These are phyloP conservation scores for Triadica sebifera DNA, from an alignment of 345 rosid genomes.

Conservation along the genomic window DNA sequence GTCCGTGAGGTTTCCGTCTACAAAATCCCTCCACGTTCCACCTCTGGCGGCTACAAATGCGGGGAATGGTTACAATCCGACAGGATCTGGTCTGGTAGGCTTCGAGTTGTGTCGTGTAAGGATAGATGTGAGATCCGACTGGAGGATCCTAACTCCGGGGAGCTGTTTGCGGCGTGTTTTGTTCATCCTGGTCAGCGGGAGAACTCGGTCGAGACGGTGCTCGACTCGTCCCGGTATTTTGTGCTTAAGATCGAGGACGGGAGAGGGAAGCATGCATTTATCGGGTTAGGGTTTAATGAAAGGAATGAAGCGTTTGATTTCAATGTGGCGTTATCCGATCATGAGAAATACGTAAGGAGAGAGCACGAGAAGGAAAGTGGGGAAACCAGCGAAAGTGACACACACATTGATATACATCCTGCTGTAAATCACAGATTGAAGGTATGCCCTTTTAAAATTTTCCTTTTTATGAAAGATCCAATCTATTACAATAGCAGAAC, in stretches of 20 bases:
- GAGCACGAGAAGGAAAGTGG: slow-evolving; percentile 73
- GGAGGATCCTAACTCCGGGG: slow-evolving; percentile 88
- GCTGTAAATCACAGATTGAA: slow-evolving; percentile 94
- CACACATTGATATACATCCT: slow-evolving; percentile 90
- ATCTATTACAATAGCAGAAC: too few species aligned
- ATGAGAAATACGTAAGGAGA: slow-evolving; percentile 84
- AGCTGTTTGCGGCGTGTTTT: slow-evolving; percentile 94
- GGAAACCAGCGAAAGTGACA: slow-evolving; percentile 56
- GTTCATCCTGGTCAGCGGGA: slow-evolving; percentile 82
- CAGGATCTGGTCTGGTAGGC: slow-evolving; percentile 98
- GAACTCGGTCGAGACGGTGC: slow-evolving; percentile 88
- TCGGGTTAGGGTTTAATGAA: slow-evolving; percentile 86
- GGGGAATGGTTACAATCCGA: slow-evolving; percentile 99
- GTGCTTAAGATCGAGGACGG: slow-evolving; percentile 98
- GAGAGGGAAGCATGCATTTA: slow-evolving; percentile 86
- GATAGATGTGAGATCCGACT: slow-evolving; percentile 98
- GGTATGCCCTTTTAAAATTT: slow-evolving; percentile 34
- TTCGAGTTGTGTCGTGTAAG: slow-evolving; percentile 91
- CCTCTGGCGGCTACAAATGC: slow-evolving; percentile 97
- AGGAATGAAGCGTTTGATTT: slow-evolving; percentile 99
- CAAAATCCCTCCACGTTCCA: slow-evolving; percentile 93
- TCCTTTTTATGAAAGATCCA: too few species aligned
- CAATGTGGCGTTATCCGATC: slow-evolving; percentile 97
- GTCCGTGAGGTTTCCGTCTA: slow-evolving; percentile 89
- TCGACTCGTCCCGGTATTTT: slow-evolving; percentile 92